These are phyloP conservation scores for Prosopis cineraria DNA, from an alignment of 306 rosid species.

Conservation along the genomic window DNA sequence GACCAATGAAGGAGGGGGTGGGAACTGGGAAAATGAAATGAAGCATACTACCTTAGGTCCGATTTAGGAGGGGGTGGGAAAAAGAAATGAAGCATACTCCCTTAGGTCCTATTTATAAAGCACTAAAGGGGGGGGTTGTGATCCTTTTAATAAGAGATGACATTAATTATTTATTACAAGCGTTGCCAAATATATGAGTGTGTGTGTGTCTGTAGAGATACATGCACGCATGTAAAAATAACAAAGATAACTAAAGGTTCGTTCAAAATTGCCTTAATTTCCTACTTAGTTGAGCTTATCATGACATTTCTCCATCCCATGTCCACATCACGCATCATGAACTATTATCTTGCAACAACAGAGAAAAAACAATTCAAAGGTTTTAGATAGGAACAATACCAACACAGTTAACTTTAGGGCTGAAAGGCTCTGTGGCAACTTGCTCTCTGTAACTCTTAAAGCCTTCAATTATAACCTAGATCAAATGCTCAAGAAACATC, in stretches of 20 bases:
- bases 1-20: no score
- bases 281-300: not conserved
- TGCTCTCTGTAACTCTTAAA: conserved; percentile 96
- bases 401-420: conserved; percentile 96
- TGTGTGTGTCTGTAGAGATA: no score
- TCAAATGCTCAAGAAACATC: conserved; percentile 10
- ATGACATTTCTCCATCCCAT: not conserved
- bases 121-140: no score
- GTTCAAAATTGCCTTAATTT: not conserved
- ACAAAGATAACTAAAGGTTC: not conserved
- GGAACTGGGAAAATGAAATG: no score
- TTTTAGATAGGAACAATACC: conserved; percentile 58
- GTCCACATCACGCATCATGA: conserved; percentile 11
- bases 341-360: conserved; percentile 4
- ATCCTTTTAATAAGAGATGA: no score
- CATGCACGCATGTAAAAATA: not conserved
- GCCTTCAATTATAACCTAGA: conserved; percentile 86
- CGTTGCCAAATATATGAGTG: no score
- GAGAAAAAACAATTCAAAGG: conserved; percentile 28
- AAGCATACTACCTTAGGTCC: no score
- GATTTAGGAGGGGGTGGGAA: no score
- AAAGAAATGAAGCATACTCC: no score
- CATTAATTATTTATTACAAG: no score
- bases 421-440: conserved; percentile 92
- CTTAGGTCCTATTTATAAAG: no score